phyloP scores from a whole-genome alignment of 352 stramenopile genomes.

The Globisporangium carolinianum region DNA sequence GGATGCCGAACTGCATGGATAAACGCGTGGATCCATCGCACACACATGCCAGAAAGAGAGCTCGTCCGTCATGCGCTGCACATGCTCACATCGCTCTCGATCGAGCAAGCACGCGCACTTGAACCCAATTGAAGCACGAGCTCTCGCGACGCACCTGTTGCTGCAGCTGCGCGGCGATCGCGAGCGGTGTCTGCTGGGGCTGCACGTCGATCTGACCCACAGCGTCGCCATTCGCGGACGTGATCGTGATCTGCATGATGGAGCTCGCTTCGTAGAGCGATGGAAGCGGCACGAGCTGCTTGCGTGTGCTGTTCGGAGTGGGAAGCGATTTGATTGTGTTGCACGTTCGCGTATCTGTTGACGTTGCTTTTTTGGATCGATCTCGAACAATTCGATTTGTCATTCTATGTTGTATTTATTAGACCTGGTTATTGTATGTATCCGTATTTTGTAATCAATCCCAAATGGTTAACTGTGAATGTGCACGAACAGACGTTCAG shows the following conservation, averaged over 20 bases:
- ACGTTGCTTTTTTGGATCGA: not conserved
- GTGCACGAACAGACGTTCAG: too few species aligned
- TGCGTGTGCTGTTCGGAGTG: too few species aligned
- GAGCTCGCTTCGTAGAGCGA: too few species aligned
- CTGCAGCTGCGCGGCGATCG: constrained; percentile 38
- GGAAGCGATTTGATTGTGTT: not conserved
- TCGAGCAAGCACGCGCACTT: not conserved
- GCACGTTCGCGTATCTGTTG: not conserved
- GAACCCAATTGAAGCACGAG: not conserved
- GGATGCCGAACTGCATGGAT: constrained; percentile 54
- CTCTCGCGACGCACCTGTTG: constrained; percentile 29
- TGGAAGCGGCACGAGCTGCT: too few species aligned
- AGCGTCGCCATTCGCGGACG: constrained; percentile 49
- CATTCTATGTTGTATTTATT: not conserved
- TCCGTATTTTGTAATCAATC: too few species aligned
- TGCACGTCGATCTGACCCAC: constrained; percentile 50
- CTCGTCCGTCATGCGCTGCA: not conserved
- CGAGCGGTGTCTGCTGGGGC: constrained; percentile 35
- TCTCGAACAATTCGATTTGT: not conserved
- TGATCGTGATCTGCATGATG: constrained; percentile 58
- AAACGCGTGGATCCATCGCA: not conserved
- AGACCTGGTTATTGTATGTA: too few species aligned
- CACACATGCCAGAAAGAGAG: not conserved
- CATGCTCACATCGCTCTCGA: not conserved
- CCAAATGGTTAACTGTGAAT: not conserved